Base-by-base conservation (phyloP, 805 yeast genomes). In the Cyberlindnera maclurae region DNA sequence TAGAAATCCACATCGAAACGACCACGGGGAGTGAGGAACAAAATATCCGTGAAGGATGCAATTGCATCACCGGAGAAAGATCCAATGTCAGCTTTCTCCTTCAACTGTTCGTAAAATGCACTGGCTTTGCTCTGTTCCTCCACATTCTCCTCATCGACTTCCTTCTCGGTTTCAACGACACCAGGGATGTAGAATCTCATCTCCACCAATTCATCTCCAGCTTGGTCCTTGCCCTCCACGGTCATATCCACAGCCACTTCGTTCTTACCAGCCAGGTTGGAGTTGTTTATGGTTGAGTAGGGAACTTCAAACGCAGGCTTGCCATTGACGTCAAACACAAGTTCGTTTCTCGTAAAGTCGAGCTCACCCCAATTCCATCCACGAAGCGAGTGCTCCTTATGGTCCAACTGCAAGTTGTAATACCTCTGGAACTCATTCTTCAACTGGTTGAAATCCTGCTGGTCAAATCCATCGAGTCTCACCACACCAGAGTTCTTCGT, bases 331-430 rank as follows among this genome's bases (percentile, higher is more conserved):
- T 79, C 77, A 63, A 93, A 89, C 22, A 86, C 76, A 59, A 93
- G 68, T 60, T 93, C 98, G 51, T 87, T 85, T 59, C 96, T 76
- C 15, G 95, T 96, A 57, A 93, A 75, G 58, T 89, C 96, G 12
- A 90, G 71, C 47, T 82, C 79, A 39, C 99, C 99, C 98, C 98
- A 93, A 63, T 93, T 93, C 98, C 98, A 93, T 26, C 99, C 99
- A 65, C 96, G 77, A 47, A 93, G 67, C 4, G 96, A 83, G 62
- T 93, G 98, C 53, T 90, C 97, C 52, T 72, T 77, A 45, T 74
- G 81, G 51, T 93, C 97, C 42, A 93, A 70, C 40, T 75, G 74
- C 31, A 85, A 67, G 40, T 68, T 70, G 61, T 88, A 86, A 54
- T 82, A 75, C 49, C 88, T 70, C 55, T 83, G 88, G 49, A 93